Conservation (phyloP, 805 yeast species). For the Yamadazyma kitorensis region DNA sequence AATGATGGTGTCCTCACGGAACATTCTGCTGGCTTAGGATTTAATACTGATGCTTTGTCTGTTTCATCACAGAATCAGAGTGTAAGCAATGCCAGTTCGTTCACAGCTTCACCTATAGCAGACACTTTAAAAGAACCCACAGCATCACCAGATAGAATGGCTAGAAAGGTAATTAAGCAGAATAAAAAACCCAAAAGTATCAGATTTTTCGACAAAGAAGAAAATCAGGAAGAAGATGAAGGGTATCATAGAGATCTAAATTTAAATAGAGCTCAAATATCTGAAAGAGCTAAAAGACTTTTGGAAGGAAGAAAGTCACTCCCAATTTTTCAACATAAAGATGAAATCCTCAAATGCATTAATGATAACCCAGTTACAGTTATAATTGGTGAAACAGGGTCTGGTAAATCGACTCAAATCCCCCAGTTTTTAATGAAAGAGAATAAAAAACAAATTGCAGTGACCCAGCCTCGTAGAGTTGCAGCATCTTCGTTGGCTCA, state of each 20-base stretch:
- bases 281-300: constrained; percentile 35
- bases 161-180: neutral
- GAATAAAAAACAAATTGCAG: constrained; percentile 63
- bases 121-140: too few species aligned
- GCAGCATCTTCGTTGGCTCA: constrained; percentile 94
- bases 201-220: constrained; percentile 28
- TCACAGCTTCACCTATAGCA: too few species aligned
- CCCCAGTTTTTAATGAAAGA: constrained; percentile 81
- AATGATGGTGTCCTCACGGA: too few species aligned
- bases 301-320: constrained; percentile 49
- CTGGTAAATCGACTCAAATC: constrained; percentile 96
- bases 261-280: constrained; percentile 21
- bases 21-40: too few species aligned
- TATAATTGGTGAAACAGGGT: constrained; percentile 94
- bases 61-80: too few species aligned
- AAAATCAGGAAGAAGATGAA: constrained; percentile 22
- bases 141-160: too few species aligned
- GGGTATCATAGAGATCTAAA: constrained; percentile 10
- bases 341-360: constrained; percentile 56
- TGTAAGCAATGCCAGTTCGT: too few species aligned
- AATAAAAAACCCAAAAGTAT: constrained; percentile 1
- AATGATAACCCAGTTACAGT: constrained; percentile 63
- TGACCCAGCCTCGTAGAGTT: constrained; percentile 96
- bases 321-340: constrained; percentile 75
- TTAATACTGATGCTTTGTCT: too few species aligned